Percentiles rank a stretch among this genome's conserved stretches.
Evolutionary conservation across 2,329 filamentous ascomycete genomes (phyloP).

Genomic region (Aspergillus costaricaensis): DNA sequence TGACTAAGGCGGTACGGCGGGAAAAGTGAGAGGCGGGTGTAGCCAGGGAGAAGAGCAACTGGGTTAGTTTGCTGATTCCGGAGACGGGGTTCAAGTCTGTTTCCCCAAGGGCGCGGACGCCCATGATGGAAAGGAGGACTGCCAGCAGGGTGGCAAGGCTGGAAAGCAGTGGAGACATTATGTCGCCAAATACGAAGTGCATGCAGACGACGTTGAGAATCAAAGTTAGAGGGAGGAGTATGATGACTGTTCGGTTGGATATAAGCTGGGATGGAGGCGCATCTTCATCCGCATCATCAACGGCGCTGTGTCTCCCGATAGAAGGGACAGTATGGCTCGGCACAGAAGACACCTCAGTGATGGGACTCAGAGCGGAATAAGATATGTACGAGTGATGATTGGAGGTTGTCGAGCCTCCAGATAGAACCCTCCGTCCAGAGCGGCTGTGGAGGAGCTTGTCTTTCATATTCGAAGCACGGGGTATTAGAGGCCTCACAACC

Average conservation of each 20-base stretch:
- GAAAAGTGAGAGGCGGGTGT: constrained; percentile 79
- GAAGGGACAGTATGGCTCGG: constrained; percentile 12
- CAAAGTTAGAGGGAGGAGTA: constrained; percentile 77
- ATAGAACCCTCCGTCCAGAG: constrained; percentile 30
- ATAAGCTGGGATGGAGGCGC: constrained; percentile 83
- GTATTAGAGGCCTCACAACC: constrained; percentile 63
- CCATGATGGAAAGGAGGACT: constrained; percentile 67
- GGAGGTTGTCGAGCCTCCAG: constrained; percentile 20
- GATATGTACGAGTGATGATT: constrained; percentile 29
- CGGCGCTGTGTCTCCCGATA: neutral
- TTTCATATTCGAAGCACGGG: constrained; percentile 45
- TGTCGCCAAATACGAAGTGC: constrained; percentile 76
- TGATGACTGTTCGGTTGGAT: constrained; percentile 66
- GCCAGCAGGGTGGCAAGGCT: constrained; percentile 81
- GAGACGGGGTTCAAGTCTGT: constrained; percentile 96
- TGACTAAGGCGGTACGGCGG: constrained; percentile 78
- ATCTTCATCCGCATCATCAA: constrained; percentile 64
- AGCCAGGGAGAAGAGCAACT: constrained; percentile 90
- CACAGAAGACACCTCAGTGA: constrained; percentile 24
- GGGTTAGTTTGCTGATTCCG: constrained; percentile 93
- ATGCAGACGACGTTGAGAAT: constrained; percentile 78
- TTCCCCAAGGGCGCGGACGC: constrained; percentile 67
- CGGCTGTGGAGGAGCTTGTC: constrained; percentile 32
- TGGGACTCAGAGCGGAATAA: constrained; percentile 33
- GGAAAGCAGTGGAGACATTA: constrained; percentile 77